Evolutionary conservation across 2,329 filamentous ascomycete genomes (phyloP).

Genomic region (Nemania sp.): DNA sequence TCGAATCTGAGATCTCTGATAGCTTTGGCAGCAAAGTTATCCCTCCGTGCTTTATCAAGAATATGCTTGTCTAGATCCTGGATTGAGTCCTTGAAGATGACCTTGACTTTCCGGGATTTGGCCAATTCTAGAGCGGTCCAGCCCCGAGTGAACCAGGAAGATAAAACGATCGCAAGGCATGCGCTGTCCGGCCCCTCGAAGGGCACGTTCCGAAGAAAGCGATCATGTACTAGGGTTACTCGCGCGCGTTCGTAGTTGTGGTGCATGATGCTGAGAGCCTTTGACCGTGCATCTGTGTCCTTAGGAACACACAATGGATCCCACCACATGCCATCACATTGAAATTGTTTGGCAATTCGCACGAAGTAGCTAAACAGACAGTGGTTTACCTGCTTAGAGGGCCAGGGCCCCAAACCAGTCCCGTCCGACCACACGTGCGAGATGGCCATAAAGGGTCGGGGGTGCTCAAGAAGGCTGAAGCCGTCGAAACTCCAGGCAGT

Average conservation of each 20-base stretch:
- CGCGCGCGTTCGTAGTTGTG: neutral
- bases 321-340: constrained; percentile 14
- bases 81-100: constrained; percentile 9
- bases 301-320: constrained; percentile 6
- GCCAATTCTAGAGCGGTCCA: constrained; percentile 13
- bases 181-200: neutral
- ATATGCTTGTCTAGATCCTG: constrained; percentile 10
- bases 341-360: neutral
- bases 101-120: constrained; percentile 7
- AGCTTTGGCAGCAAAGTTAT: neutral
- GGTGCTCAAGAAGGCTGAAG: neutral
- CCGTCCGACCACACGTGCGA: constrained; percentile 14
- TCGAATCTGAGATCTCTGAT: constrained; percentile 1
- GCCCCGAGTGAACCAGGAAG: constrained; percentile 15
- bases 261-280: neutral
- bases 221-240: constrained; percentile 11
- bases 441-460: constrained; percentile 4
- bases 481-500: constrained; percentile 4
- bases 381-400: neutral
- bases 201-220: neutral
- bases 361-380: constrained; percentile 3
- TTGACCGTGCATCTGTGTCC: neutral
- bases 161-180: constrained; percentile 4
- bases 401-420: neutral
- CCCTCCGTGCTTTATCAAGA: neutral